Evolutionary conservation across 129 eudicot genomes (phyloP).

Genomic region (Tagetes erecta): DNA sequence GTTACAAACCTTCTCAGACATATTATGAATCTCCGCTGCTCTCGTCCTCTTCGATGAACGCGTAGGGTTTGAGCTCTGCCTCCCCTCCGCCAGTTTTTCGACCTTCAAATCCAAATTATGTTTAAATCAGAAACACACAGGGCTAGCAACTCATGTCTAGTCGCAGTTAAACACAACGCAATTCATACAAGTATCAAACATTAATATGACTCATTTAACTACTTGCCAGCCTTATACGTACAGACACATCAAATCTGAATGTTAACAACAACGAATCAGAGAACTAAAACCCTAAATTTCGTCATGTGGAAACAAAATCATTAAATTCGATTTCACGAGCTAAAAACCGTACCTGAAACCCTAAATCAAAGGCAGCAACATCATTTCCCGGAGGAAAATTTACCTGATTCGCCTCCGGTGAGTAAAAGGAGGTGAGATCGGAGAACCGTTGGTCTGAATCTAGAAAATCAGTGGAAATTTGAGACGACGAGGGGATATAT

Average conservation of each 20-base stretch:
- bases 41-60: constrained; percentile 88
- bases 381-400: constrained; percentile 20
- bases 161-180: too few species aligned
- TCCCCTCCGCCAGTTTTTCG: constrained; percentile 32
- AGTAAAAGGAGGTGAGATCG: constrained; percentile 43
- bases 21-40: constrained; percentile 89
- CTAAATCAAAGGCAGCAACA: constrained; percentile 34
- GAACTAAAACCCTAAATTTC: constrained; percentile 20
- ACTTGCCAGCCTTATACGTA: too few species aligned
- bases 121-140: background rate
- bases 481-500: constrained; percentile 26
- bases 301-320: constrained; percentile 13
- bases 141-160: too few species aligned
- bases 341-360: constrained; percentile 38
- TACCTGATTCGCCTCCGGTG: constrained; percentile 40
- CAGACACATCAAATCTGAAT: too few species aligned
- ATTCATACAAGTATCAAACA: too few species aligned
- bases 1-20: constrained; percentile 87
- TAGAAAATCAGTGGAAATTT: constrained; percentile 27
- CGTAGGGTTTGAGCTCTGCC: constrained; percentile 40
- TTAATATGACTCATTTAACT: too few species aligned
- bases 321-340: background rate
- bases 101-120: constrained; percentile 27
- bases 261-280: too few species aligned
- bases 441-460: constrained; percentile 41